Conservation (phyloP, 768 basidiomycete species). For the Mrakia gelida region DNA sequence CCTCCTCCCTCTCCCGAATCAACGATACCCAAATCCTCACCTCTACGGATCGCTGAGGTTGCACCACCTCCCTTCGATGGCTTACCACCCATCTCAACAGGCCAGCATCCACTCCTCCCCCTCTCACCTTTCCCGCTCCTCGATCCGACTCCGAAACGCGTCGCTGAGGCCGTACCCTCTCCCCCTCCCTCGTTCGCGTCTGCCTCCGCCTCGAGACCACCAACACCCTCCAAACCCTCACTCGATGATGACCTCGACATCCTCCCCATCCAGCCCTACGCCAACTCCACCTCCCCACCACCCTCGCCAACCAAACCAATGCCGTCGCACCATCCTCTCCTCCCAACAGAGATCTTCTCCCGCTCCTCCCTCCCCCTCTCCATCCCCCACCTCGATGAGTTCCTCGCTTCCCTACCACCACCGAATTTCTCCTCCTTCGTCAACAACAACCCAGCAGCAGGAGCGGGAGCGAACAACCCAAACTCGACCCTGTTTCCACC, state of each 20-base stretch:
- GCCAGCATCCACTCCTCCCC: background rate
- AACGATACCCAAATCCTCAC: no score
- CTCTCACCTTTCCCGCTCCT: background rate
- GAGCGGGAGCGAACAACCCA: constrained; percentile 26
- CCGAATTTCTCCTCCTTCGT: constrained; percentile 47
- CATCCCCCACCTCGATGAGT: constrained; percentile 60
- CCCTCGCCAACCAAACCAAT: background rate
- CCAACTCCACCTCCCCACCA: background rate
- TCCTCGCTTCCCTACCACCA: constrained; percentile 52
- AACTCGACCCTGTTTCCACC: constrained; percentile 22
- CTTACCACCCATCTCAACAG: background rate
- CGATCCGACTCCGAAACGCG: background rate
- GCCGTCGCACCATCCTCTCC: background rate
- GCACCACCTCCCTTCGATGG: background rate
- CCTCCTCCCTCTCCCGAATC: background rate
- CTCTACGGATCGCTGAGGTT: background rate
- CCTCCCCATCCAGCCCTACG: background rate
- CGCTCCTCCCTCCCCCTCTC: constrained; percentile 58
- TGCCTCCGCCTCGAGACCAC: no score
- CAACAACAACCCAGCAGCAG: constrained; percentile 30
- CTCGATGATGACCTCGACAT: background rate
- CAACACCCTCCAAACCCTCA: background rate
- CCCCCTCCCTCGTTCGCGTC: no score
- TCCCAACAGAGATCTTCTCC: constrained; percentile 48
- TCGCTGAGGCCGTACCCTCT: background rate